Evolutionary conservation across 306 rosid genomes (phyloP).

Genomic region (Lagenaria siceraria): DNA sequence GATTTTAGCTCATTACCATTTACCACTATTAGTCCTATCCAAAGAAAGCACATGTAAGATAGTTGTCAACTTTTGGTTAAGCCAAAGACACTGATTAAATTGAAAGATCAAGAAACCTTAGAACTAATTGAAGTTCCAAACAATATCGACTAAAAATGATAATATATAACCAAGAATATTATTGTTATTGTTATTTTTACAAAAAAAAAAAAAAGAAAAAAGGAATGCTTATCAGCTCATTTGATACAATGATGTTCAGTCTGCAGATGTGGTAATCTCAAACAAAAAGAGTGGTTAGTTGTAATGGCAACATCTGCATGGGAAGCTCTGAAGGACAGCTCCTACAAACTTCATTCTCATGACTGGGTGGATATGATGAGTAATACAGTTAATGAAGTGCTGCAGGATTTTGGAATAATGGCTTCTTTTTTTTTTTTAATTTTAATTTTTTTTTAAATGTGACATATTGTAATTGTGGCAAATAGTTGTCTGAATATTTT

Average conservation of each 20-base stretch:
- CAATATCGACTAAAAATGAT: background rate
- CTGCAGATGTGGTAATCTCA: conserved; percentile 8
- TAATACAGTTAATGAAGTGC: background rate
- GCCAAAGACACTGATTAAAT: background rate
- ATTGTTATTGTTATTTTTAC: background rate
- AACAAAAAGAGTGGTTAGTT: background rate
- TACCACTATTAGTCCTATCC: no score
- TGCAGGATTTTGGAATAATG: conserved; percentile 4
- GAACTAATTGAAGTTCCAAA: background rate
- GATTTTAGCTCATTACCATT: no score
- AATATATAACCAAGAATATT: background rate
- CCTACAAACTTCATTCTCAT: background rate
- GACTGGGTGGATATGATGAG: background rate
- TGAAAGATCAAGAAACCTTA: background rate
- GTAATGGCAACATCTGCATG: background rate
- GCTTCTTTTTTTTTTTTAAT: background rate
- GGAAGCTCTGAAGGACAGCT: conserved; percentile 1
- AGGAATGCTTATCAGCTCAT: background rate
- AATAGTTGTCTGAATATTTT: conserved; percentile 4
- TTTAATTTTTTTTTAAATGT: background rate
- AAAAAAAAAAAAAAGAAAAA: background rate
- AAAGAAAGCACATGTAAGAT: no score
- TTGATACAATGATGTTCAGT: background rate
- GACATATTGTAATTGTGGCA: conserved; percentile 8
- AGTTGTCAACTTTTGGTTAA: no score